A percentile compares a stretch with the other conserved stretches of the same genome.
Conservation (phyloP, 2,329 filamentous ascomycete genomes). For the Trichoderma gracile region DNA sequence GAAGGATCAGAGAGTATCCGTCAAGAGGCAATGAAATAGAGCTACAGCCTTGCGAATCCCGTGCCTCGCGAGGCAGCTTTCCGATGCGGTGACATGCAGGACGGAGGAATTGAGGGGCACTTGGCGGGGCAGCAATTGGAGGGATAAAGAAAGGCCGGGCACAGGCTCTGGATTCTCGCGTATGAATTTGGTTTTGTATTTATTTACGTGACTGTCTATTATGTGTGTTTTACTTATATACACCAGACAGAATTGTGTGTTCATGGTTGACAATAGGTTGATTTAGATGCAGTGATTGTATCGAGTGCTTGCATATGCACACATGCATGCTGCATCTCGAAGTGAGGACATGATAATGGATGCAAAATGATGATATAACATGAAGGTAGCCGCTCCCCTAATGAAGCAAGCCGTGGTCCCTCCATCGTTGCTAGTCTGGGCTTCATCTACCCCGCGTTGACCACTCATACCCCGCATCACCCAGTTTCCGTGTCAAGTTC, state of each 20-base stretch:
- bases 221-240: background rate
- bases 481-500: background rate
- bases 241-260: no score
- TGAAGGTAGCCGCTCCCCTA: no score
- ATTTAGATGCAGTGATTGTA: no score
- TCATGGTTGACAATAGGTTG: no score
- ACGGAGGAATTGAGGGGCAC: slow-evolving; percentile 44
- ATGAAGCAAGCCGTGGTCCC: no score
- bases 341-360: no score
- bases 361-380: no score
- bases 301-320: no score
- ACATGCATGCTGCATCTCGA: no score
- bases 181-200: background rate
- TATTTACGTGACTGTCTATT: background rate
- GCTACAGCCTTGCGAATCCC: slow-evolving; percentile 17
- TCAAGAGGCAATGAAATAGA: slow-evolving; percentile 1
- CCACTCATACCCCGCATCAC: slow-evolving; percentile 8
- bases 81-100: slow-evolving; percentile 8
- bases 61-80: background rate
- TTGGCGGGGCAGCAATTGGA: slow-evolving; percentile 35
- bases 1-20: background rate
- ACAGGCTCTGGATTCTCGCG: background rate
- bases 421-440: no score
- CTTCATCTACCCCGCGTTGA: slow-evolving; percentile 14
- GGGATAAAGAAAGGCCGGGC: slow-evolving; percentile 30